These are phyloP conservation scores for Pugionium cornutum DNA, from an alignment of 345 rosid genomes.

Conservation along the genomic window DNA sequence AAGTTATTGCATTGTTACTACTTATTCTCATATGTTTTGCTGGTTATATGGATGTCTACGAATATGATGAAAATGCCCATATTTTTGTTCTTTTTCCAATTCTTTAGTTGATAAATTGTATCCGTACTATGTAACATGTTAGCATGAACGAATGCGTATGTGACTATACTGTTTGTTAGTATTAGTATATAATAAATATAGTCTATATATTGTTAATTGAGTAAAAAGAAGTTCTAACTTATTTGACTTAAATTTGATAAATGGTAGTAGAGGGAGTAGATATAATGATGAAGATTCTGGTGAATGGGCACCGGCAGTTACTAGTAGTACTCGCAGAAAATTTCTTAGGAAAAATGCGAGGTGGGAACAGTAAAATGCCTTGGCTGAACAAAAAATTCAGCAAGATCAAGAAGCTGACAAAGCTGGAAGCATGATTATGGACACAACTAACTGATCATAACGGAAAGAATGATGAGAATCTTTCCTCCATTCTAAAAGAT, in stretches of 20 bases:
- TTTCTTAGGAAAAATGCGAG: constrained; percentile 75
- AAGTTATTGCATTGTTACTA: constrained; percentile 16
- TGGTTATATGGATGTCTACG: no score
- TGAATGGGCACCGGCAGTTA: constrained; percentile 91
- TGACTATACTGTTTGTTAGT: no score
- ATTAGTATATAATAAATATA: no score
- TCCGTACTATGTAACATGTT: no score
- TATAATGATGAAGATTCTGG: constrained; percentile 53
- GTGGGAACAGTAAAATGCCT: constrained; percentile 42
- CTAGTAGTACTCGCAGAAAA: constrained; percentile 86
- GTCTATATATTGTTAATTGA: no score
- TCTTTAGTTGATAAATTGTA: no score
- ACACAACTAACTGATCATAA: constrained; percentile 31
- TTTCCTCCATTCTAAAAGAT: constrained; percentile 56
- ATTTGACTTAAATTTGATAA: no score
- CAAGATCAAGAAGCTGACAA: constrained; percentile 47
- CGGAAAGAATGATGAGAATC: constrained; percentile 38
- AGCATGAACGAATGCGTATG: no score
- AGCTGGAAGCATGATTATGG: constrained; percentile 32
- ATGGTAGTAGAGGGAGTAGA: no score
- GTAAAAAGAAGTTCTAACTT: no score
- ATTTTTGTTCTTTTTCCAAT: no score
- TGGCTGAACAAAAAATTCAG: constrained; percentile 64
- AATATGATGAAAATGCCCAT: no score
- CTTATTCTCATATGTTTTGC: not conserved